These are phyloP conservation scores for Cyclotella atomus DNA, from an alignment of 108 stramenopile species.

Conservation along the genomic window DNA sequence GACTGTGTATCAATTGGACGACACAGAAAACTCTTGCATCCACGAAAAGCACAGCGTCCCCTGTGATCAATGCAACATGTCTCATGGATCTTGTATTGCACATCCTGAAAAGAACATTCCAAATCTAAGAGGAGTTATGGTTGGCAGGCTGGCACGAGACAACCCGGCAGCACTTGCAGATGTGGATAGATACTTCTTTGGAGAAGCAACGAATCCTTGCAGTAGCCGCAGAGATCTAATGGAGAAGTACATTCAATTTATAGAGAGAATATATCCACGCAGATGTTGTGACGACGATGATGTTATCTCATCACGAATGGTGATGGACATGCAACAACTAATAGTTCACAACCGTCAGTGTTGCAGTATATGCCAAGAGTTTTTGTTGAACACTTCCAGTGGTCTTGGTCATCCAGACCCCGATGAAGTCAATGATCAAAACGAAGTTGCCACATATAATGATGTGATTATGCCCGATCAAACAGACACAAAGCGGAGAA, in stretches of 20 bases:
- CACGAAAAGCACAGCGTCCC: slow-evolving; percentile 46
- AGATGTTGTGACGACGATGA: slow-evolving; percentile 76
- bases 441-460: neutral
- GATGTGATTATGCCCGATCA: too few relatives aligned
- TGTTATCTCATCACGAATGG: slow-evolving; percentile 35
- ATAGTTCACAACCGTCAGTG: slow-evolving; percentile 12
- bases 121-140: slow-evolving; percentile 73
- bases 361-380: slow-evolving; percentile 27
- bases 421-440: neutral
- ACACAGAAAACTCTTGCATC: neutral
- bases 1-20: slow-evolving; percentile 5
- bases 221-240: slow-evolving; percentile 68
- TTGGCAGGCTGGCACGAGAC: slow-evolving; percentile 77
- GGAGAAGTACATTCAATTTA: slow-evolving; percentile 61
- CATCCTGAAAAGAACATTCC: slow-evolving; percentile 54
- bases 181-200: slow-evolving; percentile 80
- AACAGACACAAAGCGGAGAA: neutral
- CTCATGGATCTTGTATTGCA: slow-evolving; percentile 66
- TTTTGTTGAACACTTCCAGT: neutral
- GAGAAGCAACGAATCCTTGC: slow-evolving; percentile 65
- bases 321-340: slow-evolving; percentile 13
- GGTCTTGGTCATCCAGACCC: neutral
- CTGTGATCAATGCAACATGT: slow-evolving; percentile 51
- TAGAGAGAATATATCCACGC: slow-evolving; percentile 71
- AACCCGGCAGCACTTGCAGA: slow-evolving; percentile 69